Conservation (phyloP, 2,329 filamentous ascomycete species). For the Pestalotiopsis sp. region DNA sequence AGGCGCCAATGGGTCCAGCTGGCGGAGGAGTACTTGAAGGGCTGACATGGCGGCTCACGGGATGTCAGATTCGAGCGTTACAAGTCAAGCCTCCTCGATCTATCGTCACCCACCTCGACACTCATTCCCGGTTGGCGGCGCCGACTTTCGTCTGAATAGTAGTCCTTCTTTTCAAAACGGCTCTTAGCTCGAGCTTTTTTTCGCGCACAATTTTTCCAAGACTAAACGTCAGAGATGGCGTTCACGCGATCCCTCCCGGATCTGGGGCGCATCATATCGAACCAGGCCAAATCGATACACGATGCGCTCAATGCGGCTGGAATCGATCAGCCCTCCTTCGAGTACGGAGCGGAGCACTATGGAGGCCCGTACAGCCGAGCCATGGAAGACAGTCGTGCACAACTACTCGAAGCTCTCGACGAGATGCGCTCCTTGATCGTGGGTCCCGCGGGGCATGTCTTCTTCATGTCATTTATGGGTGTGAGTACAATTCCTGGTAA, state of each 20-base stretch:
- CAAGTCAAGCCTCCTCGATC: background rate
- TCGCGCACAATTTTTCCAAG: too few species aligned
- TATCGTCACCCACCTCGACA: background rate
- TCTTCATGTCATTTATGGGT: slow-evolving; percentile 19
- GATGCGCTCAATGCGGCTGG: slow-evolving; percentile 11
- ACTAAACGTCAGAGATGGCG: slow-evolving; percentile 4
- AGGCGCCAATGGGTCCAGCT: background rate
- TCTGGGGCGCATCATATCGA: slow-evolving; percentile 15
- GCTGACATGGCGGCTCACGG: background rate
- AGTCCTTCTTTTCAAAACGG: too few species aligned
- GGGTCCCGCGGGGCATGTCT: slow-evolving; percentile 18
- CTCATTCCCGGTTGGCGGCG: too few species aligned
- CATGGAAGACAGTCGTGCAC: slow-evolving; percentile 14
- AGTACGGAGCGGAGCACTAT: slow-evolving; percentile 3
- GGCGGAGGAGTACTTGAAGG: background rate
- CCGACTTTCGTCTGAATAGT: too few species aligned
- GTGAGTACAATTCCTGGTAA: slow-evolving; percentile 13
- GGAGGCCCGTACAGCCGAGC: slow-evolving; percentile 9
- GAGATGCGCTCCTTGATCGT: slow-evolving; percentile 16
- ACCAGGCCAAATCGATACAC: slow-evolving; percentile 13
- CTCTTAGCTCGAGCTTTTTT: too few species aligned
- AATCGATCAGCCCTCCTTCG: slow-evolving; percentile 15
- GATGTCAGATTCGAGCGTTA: background rate
- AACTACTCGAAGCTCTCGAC: slow-evolving; percentile 17
- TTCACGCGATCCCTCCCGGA: slow-evolving; percentile 14